Evolutionary conservation across 148 eudicot genomes (phyloP), one percentile per base, ranked within the genome.

Genomic region (Rhododendron henanense): DNA sequence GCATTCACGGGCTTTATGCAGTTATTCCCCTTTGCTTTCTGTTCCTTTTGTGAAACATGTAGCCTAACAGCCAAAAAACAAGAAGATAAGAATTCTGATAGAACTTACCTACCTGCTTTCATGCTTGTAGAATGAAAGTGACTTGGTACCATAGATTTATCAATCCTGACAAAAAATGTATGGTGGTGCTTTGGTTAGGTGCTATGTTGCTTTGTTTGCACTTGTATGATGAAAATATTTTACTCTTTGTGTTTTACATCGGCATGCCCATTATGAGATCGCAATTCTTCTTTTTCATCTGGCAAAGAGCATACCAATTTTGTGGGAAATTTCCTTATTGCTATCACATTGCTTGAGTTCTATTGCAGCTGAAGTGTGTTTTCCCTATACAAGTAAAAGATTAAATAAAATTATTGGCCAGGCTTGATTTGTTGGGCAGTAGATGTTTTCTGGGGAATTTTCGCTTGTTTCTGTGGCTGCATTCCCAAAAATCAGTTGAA

Each of bases 161-260:
- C 75, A 10, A 69, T 69, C 37, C 75, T 69, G 75, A 33, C 76
- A 28, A 67, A 55, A 31, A 71, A 31, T 33, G 41, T 71, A 78
- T 25, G 81, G 51, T 23, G 81, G 15, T n/a, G 28, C 7, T 18
- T 23, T 78, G 37, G 57, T 78, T 77, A 51, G 55, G 55, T 78
- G 47, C 50, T 47, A 45, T 47, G 81, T 78, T 78, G 37, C 81
- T 78, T 78, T 47, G 81, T 78, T 69, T 71, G 41, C 25, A 71
- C 39, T 71, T 78, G 16, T 78, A 47, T 48, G 25, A 23, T 78
- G 53, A 18, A 45, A 77, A 23, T 15, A 31, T 33, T 78, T 35
- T 13, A 78, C 19, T n/a, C 55, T 21, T 41, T 11, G 11, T 78
- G 35, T 45, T 67, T 78, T 47, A 21, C 0, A 5, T 3, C 2